Evolutionary conservation across 2,329 filamentous ascomycete species (phyloP), one percentile per base, ranked within the genome.

Genomic region (Arthrobotrys entomopaga): DNA sequence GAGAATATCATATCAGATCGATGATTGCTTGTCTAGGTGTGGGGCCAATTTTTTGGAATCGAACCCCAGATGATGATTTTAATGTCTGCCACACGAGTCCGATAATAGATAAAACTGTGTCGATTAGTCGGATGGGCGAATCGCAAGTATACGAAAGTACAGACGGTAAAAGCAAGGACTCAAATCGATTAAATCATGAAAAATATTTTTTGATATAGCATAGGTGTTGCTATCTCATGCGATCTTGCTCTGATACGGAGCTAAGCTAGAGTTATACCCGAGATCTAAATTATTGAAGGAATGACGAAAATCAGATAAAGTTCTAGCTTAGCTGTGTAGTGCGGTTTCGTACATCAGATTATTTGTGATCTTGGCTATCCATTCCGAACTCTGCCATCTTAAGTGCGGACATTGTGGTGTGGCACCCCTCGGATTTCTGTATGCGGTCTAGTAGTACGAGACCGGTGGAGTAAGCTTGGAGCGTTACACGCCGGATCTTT

Each of bases 401-500:
- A 34, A 34, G 5, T 10, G 5, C 10, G 1, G 7, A 10, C 10
- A 34, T 34, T 34, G n/a, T n/a, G n/a, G n/a, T 48, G 50, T 65
- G 52, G 26, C 42, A 20, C 52, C n/a, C n/a, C n/a, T 34, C 16
- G 48, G 42, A 19, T 24, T 40, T 42, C 34, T 57, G 52, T 42
- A 29, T 56, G 10, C 16, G 16, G 22, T 34, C n/a, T n/a, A 34
- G 6, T 34, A 34, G 29, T 34, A n/a, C 16, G 22, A 20, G n/a
- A 50, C 24, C 22, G 54, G 54, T 49, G 2, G 43, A 59, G 43
- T 29, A 58, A n/a, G n/a, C n/a, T n/a, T n/a, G 10, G 53, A 59
- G 49, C 43, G 63, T 66, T 66, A 52, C 52, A 57, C 42, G 20
- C 50, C 61, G 26, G 43, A 40, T 57, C 19, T 15, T 42, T 46